Conservation (phyloP, 2,329 filamentous ascomycete genomes). For the Epichloe glyceriae region DNA sequence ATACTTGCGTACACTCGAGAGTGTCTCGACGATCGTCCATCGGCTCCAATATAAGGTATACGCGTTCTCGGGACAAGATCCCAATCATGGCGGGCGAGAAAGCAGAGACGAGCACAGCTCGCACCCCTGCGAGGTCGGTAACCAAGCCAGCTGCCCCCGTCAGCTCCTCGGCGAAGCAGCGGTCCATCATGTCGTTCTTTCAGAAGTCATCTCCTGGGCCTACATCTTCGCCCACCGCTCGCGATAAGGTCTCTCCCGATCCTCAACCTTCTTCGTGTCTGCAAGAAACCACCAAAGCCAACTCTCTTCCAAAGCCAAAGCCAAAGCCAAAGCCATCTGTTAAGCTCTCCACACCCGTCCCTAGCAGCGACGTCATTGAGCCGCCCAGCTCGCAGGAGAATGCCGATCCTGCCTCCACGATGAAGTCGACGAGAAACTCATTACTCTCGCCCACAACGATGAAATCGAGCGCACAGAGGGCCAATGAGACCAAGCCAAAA, state of each 20-base stretch:
- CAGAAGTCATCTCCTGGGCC: constrained; percentile 26
- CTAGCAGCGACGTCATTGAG: constrained; percentile 65
- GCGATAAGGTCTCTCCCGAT: constrained; percentile 20
- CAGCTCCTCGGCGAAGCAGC: constrained; percentile 26
- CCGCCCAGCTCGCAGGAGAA: constrained; percentile 58
- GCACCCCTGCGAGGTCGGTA: constrained; percentile 4
- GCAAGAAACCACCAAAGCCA: constrained; percentile 29
- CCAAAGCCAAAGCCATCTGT: constrained; percentile 27
- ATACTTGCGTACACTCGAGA: background rate
- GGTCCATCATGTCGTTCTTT: constrained; percentile 32
- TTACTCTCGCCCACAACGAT: constrained; percentile 19
- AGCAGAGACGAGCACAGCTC: constrained; percentile 1
- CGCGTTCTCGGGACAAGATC: background rate
- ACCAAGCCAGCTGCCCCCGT: constrained; percentile 3
- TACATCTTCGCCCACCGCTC: constrained; percentile 19
- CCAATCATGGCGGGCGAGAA: constrained; percentile 4
- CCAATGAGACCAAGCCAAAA: background rate
- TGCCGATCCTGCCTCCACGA: constrained; percentile 33
- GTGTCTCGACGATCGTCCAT: background rate
- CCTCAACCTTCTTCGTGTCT: constrained; percentile 22
- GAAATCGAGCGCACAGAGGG: constrained; percentile 16
- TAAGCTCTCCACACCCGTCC: constrained; percentile 51
- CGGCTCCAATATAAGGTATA: background rate
- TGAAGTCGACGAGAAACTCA: constrained; percentile 31
- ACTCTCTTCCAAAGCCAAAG: constrained; percentile 24